Base-by-base conservation (phyloP, 139 green algal species). In the Chlamydomonas applanata region DNA sequence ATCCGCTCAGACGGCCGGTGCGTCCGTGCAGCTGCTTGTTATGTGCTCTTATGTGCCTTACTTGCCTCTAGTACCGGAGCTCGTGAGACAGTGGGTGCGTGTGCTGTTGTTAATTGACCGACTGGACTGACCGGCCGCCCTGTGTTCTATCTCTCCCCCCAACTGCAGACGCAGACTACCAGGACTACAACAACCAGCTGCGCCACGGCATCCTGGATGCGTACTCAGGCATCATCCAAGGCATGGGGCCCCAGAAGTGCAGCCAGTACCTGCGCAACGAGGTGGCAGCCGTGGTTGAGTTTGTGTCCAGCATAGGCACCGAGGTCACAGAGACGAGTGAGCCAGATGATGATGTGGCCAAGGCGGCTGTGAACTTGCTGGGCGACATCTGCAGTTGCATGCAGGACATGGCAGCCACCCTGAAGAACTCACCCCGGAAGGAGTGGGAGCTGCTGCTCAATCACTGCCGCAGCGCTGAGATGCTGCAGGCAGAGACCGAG, bases 131-230 rank as follows among this genome's bases (percentile, higher is more conserved):
- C 45, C 45, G 16, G n/a, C n/a, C n/a, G n/a, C n/a, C 56, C 59
- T 72, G 4, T 3, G 17, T 16, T 57, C n/a, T 40, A 67, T 46
- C 13, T 53, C 60, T 34, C n/a, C 2, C 22, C 30, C 63, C 33
- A 25, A 3, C 13, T 27, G 40, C 30, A 64, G 91, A 97, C 71
- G 93, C 95, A 30, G 94, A 97, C 53, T 77, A 90, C 49, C 76
- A 85, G 29, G 94, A 98, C 3, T 98, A 98, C 87, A 95, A 96
- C 83, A 97, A 97, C 79, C 40, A 86, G 63, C 86, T 99, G 76
- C 87, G 94, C 7, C 77, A 85, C 4, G 88, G 93, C 80, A 97
- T 99, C 63, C 87, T 99, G 13, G 95, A 98, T 79, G 94, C 94
- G 4, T 98, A 97, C 89, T 84, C 85, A 16, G 94, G 95, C 69